A percentile compares a stretch with the other conserved stretches of the same genome.
These are phyloP conservation scores for Neurospora intermedia DNA, from an alignment of 495 filamentous ascomycete genomes.

Conservation along the genomic window DNA sequence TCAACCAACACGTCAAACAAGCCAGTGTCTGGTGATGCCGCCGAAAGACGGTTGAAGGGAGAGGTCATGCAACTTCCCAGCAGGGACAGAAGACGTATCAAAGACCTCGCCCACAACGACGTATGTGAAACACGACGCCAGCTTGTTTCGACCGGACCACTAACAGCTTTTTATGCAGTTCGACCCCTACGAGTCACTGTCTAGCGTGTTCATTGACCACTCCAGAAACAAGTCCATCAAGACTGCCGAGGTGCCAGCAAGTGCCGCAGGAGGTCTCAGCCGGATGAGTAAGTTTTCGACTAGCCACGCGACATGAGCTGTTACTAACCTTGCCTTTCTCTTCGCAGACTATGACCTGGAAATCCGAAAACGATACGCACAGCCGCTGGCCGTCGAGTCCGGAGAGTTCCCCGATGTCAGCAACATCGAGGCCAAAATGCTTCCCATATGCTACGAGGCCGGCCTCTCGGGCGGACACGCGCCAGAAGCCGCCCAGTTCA, in stretches of 20 bases:
- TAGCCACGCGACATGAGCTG: background rate
- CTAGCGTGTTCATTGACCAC: conserved; percentile 58
- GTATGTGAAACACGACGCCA: conserved; percentile 19
- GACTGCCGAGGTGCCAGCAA: conserved; percentile 66
- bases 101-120: conserved; percentile 54
- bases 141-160: background rate
- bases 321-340: background rate
- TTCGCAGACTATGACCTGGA: conserved; percentile 73
- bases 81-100: conserved; percentile 76
- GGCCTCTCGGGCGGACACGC: conserved; percentile 67
- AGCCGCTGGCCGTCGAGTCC: conserved; percentile 77
- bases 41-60: conserved; percentile 78
- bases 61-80: conserved; percentile 90
- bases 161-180: conserved; percentile 35
- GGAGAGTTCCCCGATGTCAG: conserved; percentile 82
- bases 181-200: conserved; percentile 52
- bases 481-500: conserved; percentile 65
- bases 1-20: conserved; percentile 58
- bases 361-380: conserved; percentile 83
- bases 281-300: conserved; percentile 66
- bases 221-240: conserved; percentile 53
- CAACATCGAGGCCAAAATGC: conserved; percentile 74
- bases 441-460: conserved; percentile 88
- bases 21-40: conserved; percentile 75
- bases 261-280: conserved; percentile 63